Conservation (phyloP, 257 asterid species). For the Paulownia fortunei region DNA sequence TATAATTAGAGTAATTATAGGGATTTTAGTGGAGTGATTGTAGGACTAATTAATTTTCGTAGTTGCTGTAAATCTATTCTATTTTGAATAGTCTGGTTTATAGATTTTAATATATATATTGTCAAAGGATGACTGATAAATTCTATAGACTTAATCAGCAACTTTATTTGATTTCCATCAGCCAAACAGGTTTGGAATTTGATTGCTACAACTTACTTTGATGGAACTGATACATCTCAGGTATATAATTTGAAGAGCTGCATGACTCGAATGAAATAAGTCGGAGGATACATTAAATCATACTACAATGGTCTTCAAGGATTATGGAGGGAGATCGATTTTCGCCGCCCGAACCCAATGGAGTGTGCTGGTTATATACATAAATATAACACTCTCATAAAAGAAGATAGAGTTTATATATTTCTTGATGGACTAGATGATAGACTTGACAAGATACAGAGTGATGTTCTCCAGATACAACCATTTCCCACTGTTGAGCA, state of each 20-base stretch:
- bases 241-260: not conserved
- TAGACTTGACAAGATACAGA: not conserved
- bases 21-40: no score
- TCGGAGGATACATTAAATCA: not conserved
- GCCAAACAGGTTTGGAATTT: constrained; percentile 5
- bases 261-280: not conserved
- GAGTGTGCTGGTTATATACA: not conserved
- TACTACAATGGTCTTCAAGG: not conserved
- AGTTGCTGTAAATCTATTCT: no score
- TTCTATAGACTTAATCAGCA: not conserved
- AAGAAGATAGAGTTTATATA: not conserved
- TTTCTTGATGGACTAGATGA: constrained; percentile 13
- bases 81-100: no score
- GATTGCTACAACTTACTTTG: not conserved
- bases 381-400: not conserved
- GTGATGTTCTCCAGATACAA: not conserved
- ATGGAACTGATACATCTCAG: not conserved
- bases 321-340: not conserved
- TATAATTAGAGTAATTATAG: no score
- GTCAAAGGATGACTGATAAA: not conserved
- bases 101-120: no score
- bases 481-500: not conserved
- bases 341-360: not conserved
- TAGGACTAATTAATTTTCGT: no score
- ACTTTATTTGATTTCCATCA: not conserved